Evolutionary conservation across 2,329 filamentous ascomycete genomes (phyloP).

Genomic region (Ascochyta koolunga): DNA sequence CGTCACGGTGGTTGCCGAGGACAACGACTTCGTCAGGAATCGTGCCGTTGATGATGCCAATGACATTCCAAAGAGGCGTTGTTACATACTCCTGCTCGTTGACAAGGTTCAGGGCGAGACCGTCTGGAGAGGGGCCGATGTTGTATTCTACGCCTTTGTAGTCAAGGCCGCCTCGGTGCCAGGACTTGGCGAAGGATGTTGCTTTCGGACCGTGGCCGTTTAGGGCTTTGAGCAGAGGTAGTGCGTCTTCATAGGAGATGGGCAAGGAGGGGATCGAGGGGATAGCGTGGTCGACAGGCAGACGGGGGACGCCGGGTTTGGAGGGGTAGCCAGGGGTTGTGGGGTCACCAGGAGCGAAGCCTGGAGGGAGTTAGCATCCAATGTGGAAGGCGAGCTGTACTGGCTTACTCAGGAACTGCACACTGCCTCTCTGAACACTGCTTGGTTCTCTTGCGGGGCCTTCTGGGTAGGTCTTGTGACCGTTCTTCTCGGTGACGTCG

Average conservation of each 20-base stretch:
- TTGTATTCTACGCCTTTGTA: constrained; percentile 85
- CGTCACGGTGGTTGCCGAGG: constrained; percentile 90
- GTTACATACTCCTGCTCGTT: constrained; percentile 59
- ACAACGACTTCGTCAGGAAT: constrained; percentile 85
- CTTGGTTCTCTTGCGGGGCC: constrained; percentile 87
- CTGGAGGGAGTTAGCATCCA: constrained; percentile 44
- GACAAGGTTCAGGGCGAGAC: constrained; percentile 60
- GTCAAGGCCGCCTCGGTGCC: constrained; percentile 75
- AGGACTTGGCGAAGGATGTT: constrained; percentile 72
- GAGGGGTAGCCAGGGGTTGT: constrained; percentile 95
- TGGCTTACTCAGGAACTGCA: constrained; percentile 62
- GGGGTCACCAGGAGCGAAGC: constrained; percentile 71
- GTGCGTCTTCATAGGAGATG: constrained; percentile 83
- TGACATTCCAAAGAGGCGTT: constrained; percentile 71
- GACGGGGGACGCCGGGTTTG: constrained; percentile 82
- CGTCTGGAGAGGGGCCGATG: constrained; percentile 78
- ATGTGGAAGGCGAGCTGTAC: too few relatives aligned
- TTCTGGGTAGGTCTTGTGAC: constrained; percentile 77
- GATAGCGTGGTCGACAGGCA: constrained; percentile 71
- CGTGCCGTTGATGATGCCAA: constrained; percentile 88
- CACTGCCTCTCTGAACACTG: constrained; percentile 87
- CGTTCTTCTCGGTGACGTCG: constrained; percentile 78
- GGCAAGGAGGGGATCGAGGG: constrained; percentile 90
- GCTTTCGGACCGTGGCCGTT: constrained; percentile 86
- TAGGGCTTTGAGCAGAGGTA: constrained; percentile 86